Conservation (phyloP, 192 early-diverging fungal species). For the Backusella tarrabulga region DNA sequence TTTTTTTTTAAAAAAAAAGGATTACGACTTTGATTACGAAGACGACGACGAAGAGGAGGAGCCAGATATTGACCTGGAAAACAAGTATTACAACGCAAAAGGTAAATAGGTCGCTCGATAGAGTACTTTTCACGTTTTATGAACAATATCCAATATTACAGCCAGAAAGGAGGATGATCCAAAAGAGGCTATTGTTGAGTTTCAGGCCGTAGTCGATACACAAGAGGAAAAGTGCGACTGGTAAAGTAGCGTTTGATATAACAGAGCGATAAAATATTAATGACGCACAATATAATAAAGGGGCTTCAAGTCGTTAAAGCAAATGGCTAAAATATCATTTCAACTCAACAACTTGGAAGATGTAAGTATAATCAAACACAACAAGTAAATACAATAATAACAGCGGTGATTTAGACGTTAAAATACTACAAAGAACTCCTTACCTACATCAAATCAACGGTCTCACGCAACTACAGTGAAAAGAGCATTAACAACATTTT, state of each 20-base stretch:
- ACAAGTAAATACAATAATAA: neutral
- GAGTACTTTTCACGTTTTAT: too few species aligned
- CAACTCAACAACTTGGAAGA: conserved; percentile 60
- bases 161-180: conserved; percentile 79
- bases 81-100: conserved; percentile 90
- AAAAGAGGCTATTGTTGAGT: conserved; percentile 68
- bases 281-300: conserved; percentile 36
- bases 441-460: conserved; percentile 72
- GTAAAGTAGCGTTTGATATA: conserved; percentile 38
- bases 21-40: conserved; percentile 90
- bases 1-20: conserved; percentile 47
- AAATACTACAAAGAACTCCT: conserved; percentile 72
- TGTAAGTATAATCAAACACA: conserved; percentile 32
- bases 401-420: conserved; percentile 51
- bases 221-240: conserved; percentile 85
- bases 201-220: conserved; percentile 73
- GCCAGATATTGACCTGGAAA: conserved; percentile 80
- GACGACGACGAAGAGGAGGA: conserved; percentile 80
- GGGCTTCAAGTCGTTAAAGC: conserved; percentile 90
- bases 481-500: conserved; percentile 91
- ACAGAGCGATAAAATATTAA: neutral
- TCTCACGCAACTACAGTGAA: conserved; percentile 84
- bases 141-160: conserved; percentile 24
- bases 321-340: conserved; percentile 82
- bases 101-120: conserved; percentile 33